Percentiles rank a stretch among this genome's conserved stretches.
phyloP scores from a whole-genome alignment of 495 filamentous ascomycete species.

The Pyrenula massariospora region DNA sequence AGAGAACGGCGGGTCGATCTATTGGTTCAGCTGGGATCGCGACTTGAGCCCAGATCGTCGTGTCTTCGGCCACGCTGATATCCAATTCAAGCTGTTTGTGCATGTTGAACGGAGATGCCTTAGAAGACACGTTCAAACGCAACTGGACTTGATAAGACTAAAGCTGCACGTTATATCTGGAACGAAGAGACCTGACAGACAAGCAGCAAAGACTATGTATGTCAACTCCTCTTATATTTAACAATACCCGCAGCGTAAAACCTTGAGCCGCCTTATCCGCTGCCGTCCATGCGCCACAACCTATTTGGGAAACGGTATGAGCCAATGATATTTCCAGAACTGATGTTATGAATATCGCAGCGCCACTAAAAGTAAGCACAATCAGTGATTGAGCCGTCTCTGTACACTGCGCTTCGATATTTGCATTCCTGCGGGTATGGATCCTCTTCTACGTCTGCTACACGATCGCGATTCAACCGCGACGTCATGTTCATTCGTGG shows the following conservation, averaged over 20 bases:
- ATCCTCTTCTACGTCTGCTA: too few relatives aligned
- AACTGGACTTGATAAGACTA: not conserved
- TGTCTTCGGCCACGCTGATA: not conserved
- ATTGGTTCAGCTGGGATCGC: not conserved
- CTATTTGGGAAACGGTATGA: not conserved
- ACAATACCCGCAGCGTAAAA: not conserved
- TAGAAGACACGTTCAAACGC: not conserved
- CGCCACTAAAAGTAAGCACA: not conserved
- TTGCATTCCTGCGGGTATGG: too few relatives aligned
- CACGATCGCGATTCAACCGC: too few relatives aligned
- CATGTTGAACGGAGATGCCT: not conserved
- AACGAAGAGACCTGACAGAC: not conserved
- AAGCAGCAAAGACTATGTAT: not conserved
- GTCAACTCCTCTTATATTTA: not conserved
- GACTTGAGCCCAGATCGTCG: not conserved
- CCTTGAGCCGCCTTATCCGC: not conserved
- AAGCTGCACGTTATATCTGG: not conserved
- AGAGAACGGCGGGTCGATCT: conserved; percentile 16
- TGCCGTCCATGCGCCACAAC: not conserved
- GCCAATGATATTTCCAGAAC: not conserved
- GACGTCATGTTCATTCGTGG: too few relatives aligned
- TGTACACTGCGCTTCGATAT: not conserved
- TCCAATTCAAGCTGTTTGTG: not conserved
- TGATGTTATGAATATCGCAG: not conserved
- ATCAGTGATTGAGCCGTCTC: not conserved